A percentile compares a stretch with the other conserved stretches of the same genome.
Conservation (phyloP, 306 rosid genomes). For the Dryas alaskensis region DNA sequence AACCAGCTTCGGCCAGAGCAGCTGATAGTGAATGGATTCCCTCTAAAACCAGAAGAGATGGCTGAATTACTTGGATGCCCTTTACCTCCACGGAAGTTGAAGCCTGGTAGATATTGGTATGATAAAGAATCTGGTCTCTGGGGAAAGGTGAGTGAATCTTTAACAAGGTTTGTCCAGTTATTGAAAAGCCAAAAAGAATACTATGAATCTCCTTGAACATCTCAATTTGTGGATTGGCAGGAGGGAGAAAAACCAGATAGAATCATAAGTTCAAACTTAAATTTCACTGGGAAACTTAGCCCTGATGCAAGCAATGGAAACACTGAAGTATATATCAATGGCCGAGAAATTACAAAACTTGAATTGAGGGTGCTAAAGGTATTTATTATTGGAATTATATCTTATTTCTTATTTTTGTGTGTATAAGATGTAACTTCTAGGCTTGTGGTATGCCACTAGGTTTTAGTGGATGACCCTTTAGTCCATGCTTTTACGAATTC, state of each 20-base stretch:
- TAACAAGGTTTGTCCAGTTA: slow-evolving; percentile 17
- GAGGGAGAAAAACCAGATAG: slow-evolving; percentile 95
- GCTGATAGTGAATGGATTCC: slow-evolving; percentile 74
- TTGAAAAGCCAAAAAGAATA: neutral
- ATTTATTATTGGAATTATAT: slow-evolving; percentile 14
- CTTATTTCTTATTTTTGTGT: slow-evolving; percentile 5
- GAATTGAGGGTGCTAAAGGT: slow-evolving; percentile 94
- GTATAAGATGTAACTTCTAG: slow-evolving; percentile 18
- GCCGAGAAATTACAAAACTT: slow-evolving; percentile 92
- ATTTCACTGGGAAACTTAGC: slow-evolving; percentile 77
- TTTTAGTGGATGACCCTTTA: neutral
- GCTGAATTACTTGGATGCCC: slow-evolving; percentile 83
- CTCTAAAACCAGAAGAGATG: slow-evolving; percentile 86
- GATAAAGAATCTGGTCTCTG: slow-evolving; percentile 98
- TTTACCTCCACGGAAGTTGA: slow-evolving; percentile 78
- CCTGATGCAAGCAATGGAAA: slow-evolving; percentile 85
- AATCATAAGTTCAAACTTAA: slow-evolving; percentile 86
- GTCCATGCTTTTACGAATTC: neutral
- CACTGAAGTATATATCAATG: slow-evolving; percentile 90
- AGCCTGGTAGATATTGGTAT: slow-evolving; percentile 98
- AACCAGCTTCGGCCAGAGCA: slow-evolving; percentile 99
- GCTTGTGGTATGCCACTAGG: slow-evolving; percentile 13
- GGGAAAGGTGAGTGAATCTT: slow-evolving; percentile 78
- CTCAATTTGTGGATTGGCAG: slow-evolving; percentile 45
- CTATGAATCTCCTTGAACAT: slow-evolving; percentile 15